Conservation (phyloP, 306 rosid species). For the Fragaria iinumae region DNA sequence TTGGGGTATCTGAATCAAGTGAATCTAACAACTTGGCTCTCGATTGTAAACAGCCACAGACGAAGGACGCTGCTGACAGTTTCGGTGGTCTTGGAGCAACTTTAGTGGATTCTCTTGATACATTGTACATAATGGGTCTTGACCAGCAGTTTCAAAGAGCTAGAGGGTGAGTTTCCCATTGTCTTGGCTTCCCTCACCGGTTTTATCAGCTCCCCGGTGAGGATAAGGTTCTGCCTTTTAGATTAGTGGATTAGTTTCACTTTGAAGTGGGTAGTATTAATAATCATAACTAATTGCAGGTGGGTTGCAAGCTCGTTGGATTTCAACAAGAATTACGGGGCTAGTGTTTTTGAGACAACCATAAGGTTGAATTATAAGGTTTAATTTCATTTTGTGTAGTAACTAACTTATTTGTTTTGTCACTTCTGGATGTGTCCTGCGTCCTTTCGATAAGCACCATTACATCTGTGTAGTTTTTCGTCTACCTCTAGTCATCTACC, state of each 20-base stretch:
- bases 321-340: constrained; percentile 50
- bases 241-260: not conserved
- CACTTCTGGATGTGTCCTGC: constrained; percentile 20
- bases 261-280: not conserved
- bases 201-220: not conserved
- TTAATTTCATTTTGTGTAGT: constrained; percentile 38
- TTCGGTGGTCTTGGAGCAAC: constrained; percentile 72
- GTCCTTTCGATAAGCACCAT: constrained; percentile 13
- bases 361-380: constrained; percentile 75
- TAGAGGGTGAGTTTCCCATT: constrained; percentile 45
- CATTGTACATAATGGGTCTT: constrained; percentile 69
- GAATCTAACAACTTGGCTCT: constrained; percentile 30
- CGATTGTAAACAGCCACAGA: constrained; percentile 47
- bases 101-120: constrained; percentile 63
- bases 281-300: constrained; percentile 42
- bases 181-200: constrained; percentile 1
- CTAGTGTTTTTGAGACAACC: constrained; percentile 79
- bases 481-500: not conserved
- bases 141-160: constrained; percentile 56
- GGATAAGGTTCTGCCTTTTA: not conserved
- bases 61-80: constrained; percentile 43
- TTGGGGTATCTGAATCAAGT: not conserved
- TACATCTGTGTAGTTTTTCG: not conserved
- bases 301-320: constrained; percentile 54
- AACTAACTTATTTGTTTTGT: constrained; percentile 18